Conservation (phyloP, 208 protist genomes). For the Phytomonas sp. region DNA sequence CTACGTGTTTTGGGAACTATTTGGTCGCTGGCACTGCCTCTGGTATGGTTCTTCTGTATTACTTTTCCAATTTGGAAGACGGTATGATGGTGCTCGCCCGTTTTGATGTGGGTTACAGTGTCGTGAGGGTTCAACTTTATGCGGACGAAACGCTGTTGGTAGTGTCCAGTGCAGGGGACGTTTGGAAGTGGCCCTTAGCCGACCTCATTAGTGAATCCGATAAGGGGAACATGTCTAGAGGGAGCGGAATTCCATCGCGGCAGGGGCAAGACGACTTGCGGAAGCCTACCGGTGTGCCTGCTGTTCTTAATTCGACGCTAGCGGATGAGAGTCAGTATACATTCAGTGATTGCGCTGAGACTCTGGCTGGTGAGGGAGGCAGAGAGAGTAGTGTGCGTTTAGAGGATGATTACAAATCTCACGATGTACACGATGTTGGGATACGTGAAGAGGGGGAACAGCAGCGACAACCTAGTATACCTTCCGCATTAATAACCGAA, state of each 20-base stretch:
- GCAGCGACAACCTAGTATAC: not conserved
- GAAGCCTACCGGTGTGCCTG: not conserved
- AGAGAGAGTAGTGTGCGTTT: not conserved
- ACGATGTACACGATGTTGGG: not conserved
- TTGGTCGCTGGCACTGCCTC: constrained; percentile 54
- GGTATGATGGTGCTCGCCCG: constrained; percentile 46
- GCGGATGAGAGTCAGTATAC: constrained; percentile 1
- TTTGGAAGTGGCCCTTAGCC: constrained; percentile 70
- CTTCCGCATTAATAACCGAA: not conserved
- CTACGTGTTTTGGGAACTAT: constrained; percentile 41
- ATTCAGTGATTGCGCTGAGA: not conserved
- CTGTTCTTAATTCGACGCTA: not conserved
- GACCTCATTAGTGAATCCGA: constrained; percentile 32
- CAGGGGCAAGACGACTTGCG: not conserved
- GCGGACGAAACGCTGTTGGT: constrained; percentile 46
- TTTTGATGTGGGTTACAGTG: constrained; percentile 78
- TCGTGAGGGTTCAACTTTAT: constrained; percentile 64
- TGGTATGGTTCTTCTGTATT: constrained; percentile 64
- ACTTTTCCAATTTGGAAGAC: constrained; percentile 18
- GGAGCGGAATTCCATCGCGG: not conserved
- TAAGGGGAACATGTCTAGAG: not conserved
- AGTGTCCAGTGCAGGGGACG: constrained; percentile 65
- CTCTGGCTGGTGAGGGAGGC: not conserved
- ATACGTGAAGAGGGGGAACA: not conserved
- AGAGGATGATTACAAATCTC: not conserved